These are phyloP conservation scores for Pythium phragmitis DNA, from an alignment of 352 stramenopile species.

Conservation along the genomic window DNA sequence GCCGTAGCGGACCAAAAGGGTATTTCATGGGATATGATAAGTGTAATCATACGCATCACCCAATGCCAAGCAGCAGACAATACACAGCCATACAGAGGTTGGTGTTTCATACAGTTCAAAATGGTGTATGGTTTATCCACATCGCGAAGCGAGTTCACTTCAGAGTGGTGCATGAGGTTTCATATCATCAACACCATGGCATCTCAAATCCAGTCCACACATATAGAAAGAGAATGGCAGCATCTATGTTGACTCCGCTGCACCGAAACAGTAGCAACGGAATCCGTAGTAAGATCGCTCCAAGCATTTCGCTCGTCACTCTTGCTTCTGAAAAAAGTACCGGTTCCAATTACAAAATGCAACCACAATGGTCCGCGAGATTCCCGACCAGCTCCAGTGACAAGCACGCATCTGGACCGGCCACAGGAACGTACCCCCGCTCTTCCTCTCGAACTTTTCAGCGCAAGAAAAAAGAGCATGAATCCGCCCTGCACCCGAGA, in stretches of 20 bases:
- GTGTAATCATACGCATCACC: slow-evolving; percentile 58
- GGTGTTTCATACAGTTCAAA: slow-evolving; percentile 57
- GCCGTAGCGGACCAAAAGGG: slow-evolving; percentile 78
- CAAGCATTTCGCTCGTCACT: slow-evolving; percentile 38
- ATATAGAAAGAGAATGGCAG: slow-evolving; percentile 42
- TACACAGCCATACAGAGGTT: slow-evolving; percentile 6
- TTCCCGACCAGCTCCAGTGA: slow-evolving; percentile 6
- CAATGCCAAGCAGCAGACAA: slow-evolving; percentile 2
- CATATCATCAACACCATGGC: slow-evolving; percentile 72
- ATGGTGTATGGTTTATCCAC: slow-evolving; percentile 72
- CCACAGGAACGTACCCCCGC: background rate
- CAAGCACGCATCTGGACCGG: slow-evolving; percentile 21
- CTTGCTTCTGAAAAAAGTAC: slow-evolving; percentile 90
- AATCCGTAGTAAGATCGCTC: slow-evolving; percentile 89
- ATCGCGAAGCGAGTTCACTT: slow-evolving; percentile 41
- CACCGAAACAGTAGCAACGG: slow-evolving; percentile 36
- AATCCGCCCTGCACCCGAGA: slow-evolving; percentile 4
- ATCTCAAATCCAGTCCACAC: slow-evolving; percentile 15
- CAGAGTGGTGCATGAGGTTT: slow-evolving; percentile 89
- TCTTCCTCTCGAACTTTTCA: slow-evolving; percentile 74
- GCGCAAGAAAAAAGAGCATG: slow-evolving; percentile 36
- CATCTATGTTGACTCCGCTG: slow-evolving; percentile 83
- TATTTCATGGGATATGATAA: slow-evolving; percentile 56
- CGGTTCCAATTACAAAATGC: slow-evolving; percentile 81
- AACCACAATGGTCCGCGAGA: slow-evolving; percentile 29